Percentiles rank a stretch among this genome's conserved stretches.
Evolutionary conservation across 2,329 filamentous ascomycete species (phyloP).

Genomic region (Pseudogymnoascus sp.): DNA sequence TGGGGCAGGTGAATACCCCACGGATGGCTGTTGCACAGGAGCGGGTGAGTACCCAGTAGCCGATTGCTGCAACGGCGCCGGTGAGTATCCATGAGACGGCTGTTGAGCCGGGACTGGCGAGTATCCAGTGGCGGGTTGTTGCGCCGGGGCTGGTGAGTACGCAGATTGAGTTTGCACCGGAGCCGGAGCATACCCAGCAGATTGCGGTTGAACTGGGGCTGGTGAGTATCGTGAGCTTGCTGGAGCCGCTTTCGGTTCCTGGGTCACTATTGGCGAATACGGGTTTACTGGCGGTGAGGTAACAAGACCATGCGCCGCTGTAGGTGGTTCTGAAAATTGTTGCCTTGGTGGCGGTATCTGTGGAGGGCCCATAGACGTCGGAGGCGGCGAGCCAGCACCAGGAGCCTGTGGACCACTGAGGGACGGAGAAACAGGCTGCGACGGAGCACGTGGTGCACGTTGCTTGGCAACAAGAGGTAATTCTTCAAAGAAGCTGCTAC

Average conservation of each 20-base stretch:
- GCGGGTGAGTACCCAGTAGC: conserved; percentile 55
- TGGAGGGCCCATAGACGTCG: conserved; percentile 15
- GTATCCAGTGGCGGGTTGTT: conserved; percentile 25
- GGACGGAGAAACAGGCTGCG: conserved; percentile 21
- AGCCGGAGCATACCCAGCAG: conserved; percentile 14
- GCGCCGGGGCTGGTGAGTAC: conserved; percentile 53
- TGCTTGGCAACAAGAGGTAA: conserved; percentile 57
- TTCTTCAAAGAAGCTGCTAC: conserved; percentile 67
- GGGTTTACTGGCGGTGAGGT: conserved; percentile 28
- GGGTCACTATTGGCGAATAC: conserved; percentile 21
- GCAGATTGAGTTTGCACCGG: conserved; percentile 35
- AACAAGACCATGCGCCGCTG: conserved; percentile 22
- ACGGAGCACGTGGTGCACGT: conserved; percentile 43
- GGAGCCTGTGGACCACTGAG: conserved; percentile 19
- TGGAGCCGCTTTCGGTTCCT: neutral
- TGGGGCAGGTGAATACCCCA: neutral
- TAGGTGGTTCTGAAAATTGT: conserved; percentile 11
- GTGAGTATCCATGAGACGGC: conserved; percentile 16
- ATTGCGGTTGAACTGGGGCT: conserved; percentile 12
- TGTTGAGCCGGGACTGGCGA: neutral
- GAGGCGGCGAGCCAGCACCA: conserved; percentile 17
- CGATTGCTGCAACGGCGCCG: conserved; percentile 27
- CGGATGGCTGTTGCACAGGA: conserved; percentile 33
- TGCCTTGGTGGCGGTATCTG: conserved; percentile 17
- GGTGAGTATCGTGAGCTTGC: conserved; percentile 20